A percentile compares a stretch with the other conserved stretches of the same genome.
These are phyloP conservation scores for Naganishia kalamii DNA, from an alignment of 768 basidiomycete species.

Conservation along the genomic window DNA sequence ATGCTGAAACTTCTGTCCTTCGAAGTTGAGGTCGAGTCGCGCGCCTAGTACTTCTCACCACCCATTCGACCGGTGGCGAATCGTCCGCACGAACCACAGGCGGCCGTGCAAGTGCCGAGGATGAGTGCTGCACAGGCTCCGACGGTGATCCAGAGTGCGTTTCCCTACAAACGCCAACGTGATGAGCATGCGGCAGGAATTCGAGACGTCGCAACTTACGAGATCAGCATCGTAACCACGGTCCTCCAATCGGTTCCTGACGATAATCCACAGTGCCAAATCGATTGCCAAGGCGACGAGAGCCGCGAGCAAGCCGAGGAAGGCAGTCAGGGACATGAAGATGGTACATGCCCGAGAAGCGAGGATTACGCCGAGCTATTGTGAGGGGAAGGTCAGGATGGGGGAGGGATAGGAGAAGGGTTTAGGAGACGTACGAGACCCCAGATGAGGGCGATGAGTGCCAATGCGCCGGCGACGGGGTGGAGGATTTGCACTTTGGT, in stretches of 20 bases:
- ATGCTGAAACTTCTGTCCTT: neutral
- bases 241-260: conserved; percentile 56
- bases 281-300: conserved; percentile 69
- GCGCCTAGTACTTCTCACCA: conserved; percentile 37
- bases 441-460: conserved; percentile 36
- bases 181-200: neutral
- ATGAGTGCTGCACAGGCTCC: conserved; percentile 64
- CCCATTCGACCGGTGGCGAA: conserved; percentile 47
- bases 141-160: conserved; percentile 75
- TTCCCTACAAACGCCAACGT: conserved; percentile 51
- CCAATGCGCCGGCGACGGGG: conserved; percentile 57
- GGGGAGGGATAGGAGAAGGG: neutral
- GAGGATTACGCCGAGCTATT: conserved; percentile 56
- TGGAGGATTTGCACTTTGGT: conserved; percentile 70
- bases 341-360: conserved; percentile 68
- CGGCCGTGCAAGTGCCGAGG: conserved; percentile 61
- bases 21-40: neutral
- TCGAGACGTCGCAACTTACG: conserved; percentile 32
- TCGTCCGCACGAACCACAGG: conserved; percentile 62
- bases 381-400: neutral
- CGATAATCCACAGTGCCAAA: conserved; percentile 71
- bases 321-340: conserved; percentile 64
- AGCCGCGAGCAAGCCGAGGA: conserved; percentile 62
- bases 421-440: conserved; percentile 10
- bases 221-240: conserved; percentile 36